Conservation (phyloP, 352 stramenopile genomes). For the Phytophthora citrophthora region DNA sequence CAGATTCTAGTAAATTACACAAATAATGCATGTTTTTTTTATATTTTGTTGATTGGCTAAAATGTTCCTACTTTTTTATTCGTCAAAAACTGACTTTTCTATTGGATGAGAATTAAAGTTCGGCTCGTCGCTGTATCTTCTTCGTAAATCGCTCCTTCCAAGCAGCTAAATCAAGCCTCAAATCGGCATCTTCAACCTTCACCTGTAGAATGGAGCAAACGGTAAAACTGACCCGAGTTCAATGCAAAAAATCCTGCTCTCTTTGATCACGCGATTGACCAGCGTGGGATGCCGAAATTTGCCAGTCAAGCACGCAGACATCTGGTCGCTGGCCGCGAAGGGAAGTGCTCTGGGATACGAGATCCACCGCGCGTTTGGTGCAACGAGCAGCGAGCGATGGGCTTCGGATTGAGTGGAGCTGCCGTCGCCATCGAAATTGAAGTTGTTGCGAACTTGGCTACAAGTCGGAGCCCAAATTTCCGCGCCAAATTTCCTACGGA, state of each 20-base stretch:
- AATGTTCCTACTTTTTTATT: too few relatives aligned
- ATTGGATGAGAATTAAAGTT: too few relatives aligned
- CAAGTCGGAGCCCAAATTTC: constrained; percentile 23
- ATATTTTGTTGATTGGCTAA: not conserved
- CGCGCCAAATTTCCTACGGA: constrained; percentile 27
- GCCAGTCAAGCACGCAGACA: not conserved
- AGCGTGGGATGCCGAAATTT: constrained; percentile 12
- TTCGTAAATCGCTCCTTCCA: too few relatives aligned
- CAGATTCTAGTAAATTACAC: too few relatives aligned
- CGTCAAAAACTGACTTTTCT: too few relatives aligned
- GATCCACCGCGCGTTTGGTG: not conserved
- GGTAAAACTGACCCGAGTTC: too few relatives aligned
- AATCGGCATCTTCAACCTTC: too few relatives aligned
- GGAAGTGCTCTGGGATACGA: not conserved
- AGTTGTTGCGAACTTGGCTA: constrained; percentile 25
- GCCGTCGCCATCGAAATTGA: constrained; percentile 27
- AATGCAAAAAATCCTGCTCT: too few relatives aligned
- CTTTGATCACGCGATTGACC: not conserved
- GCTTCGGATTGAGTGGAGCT: too few relatives aligned
- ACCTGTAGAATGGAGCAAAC: too few relatives aligned
- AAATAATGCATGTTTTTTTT: not conserved
- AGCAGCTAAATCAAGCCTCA: too few relatives aligned
- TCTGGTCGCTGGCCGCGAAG: not conserved
- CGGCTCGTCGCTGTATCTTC: too few relatives aligned
- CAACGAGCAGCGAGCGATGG: not conserved